Percentiles rank a stretch among this genome's conserved stretches.
These are phyloP conservation scores for Cylindrotheca closterium DNA, from an alignment of 108 stramenopile species.

Conservation along the genomic window DNA sequence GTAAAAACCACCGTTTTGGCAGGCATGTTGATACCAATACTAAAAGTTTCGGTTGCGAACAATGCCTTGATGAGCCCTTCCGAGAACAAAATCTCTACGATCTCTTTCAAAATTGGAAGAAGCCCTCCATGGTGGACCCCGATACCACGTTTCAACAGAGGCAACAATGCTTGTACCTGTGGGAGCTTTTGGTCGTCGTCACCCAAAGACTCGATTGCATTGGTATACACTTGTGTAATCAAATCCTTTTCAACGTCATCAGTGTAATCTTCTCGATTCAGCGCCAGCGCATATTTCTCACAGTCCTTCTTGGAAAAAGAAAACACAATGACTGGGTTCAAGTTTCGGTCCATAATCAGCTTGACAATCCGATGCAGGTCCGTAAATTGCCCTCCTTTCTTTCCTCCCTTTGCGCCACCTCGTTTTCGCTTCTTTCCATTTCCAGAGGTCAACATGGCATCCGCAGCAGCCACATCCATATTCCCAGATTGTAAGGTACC, in stretches of 20 bases:
- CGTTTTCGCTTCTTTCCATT: constrained; percentile 75
- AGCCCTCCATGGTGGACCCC: constrained; percentile 99
- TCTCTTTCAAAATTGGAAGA: constrained; percentile 98
- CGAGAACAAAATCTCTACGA: constrained; percentile 98
- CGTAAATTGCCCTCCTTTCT: constrained; percentile 51
- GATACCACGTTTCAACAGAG: constrained; percentile 95
- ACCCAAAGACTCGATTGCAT: constrained; percentile 94
- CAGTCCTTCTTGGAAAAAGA: constrained; percentile 98
- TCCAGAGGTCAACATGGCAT: constrained; percentile 71
- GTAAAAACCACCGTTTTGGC: constrained; percentile 99
- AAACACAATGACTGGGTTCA: constrained; percentile 98
- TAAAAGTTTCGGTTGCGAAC: constrained; percentile 99
- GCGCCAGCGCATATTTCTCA: constrained; percentile 88
- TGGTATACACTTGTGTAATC: constrained; percentile 91
- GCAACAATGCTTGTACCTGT: constrained; percentile 92
- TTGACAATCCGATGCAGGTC: constrained; percentile 96
- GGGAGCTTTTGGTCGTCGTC: constrained; percentile 97
- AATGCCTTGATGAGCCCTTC: constrained; percentile 96
- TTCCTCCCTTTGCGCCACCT: constrained; percentile 35
- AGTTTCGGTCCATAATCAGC: constrained; percentile 90
- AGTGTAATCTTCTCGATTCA: constrained; percentile 92
- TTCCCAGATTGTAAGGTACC: constrained; percentile 62
- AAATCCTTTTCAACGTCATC: constrained; percentile 96
- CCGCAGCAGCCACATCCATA: constrained; percentile 50
- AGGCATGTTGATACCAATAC: constrained; percentile 98